These are phyloP conservation scores for Beta lomatogona DNA, from an alignment of 179 eudicot species.

Conservation along the genomic window DNA sequence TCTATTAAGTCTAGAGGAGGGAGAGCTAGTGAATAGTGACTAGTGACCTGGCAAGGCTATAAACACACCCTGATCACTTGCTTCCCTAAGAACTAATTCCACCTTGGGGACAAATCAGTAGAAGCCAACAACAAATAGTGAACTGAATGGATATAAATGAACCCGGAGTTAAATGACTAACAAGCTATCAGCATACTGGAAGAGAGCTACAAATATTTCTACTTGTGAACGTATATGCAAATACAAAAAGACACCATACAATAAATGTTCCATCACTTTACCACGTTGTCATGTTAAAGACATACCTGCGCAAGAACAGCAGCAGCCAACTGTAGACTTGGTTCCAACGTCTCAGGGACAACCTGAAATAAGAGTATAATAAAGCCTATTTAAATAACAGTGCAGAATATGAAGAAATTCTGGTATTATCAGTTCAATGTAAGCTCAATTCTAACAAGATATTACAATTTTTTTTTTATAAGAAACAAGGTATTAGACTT, in stretches of 20 bases:
- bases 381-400: not conserved
- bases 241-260: not conserved
- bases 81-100: not conserved
- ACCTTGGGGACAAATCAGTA: not conserved
- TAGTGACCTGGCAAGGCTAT: not conserved
- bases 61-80: not conserved
- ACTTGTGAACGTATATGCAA: not conserved
- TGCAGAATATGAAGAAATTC: slow-evolving; percentile 2
- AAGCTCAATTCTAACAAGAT: slow-evolving; percentile 1
- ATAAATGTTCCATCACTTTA: not conserved
- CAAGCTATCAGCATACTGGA: not conserved
- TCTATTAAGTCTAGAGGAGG: too few relatives aligned
- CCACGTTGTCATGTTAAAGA: slow-evolving; percentile 1
- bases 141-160: not conserved
- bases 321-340: slow-evolving; percentile 97
- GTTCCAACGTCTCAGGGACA: slow-evolving; percentile 99
- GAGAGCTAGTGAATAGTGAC: too few relatives aligned
- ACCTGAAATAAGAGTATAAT: slow-evolving; percentile 51
- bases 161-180: not conserved
- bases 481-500: not conserved
- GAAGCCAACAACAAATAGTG: not conserved
- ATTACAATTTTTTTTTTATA: not conserved
- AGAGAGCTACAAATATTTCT: slow-evolving; percentile 5
- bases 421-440: not conserved
- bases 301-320: slow-evolving; percentile 98